A percentile compares a stretch with the other conserved stretches of the same genome.
These are phyloP conservation scores for Rhodotorula toruloides DNA, from an alignment of 768 basidiomycete genomes.

Conservation along the genomic window DNA sequence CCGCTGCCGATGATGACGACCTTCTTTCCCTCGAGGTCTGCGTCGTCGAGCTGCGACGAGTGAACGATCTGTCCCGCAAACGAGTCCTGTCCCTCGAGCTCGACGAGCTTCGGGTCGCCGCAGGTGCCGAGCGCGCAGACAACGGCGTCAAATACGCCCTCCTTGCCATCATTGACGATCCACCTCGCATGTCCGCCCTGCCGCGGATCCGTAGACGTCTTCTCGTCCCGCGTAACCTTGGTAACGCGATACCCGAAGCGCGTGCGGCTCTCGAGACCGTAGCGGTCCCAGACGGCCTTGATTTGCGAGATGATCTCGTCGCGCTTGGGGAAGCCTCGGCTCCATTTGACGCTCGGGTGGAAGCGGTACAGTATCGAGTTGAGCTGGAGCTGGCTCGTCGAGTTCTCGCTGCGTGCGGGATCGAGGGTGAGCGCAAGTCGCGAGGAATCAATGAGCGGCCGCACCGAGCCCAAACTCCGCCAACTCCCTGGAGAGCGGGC, in stretches of 20 bases:
- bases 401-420: conserved; percentile 53
- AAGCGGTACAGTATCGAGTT: conserved; percentile 54
- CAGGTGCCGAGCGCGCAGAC: conserved; percentile 48
- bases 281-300: conserved; percentile 52
- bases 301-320: conserved; percentile 56
- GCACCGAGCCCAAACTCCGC: conserved; percentile 53
- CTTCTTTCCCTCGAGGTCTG: conserved; percentile 48
- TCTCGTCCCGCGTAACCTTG: conserved; percentile 43
- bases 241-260: conserved; percentile 50
- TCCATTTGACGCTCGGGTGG: conserved; percentile 53
- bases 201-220: conserved; percentile 26
- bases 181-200: conserved; percentile 48
- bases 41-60: conserved; percentile 53
- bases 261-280: conserved; percentile 53
- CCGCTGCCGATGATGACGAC: conserved; percentile 56
- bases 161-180: conserved; percentile 53
- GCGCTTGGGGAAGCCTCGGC: conserved; percentile 51
- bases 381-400: conserved; percentile 52
- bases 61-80: conserved; percentile 52
- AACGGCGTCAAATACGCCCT: conserved; percentile 55
- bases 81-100: conserved; percentile 48
- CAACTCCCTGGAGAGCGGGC: conserved; percentile 41
- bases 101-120: conserved; percentile 52
- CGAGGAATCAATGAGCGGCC: too few relatives aligned
- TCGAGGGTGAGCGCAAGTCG: too few relatives aligned